phyloP scores from a whole-genome alignment of 208 protist genomes.

The Leishmania gerbilli region DNA sequence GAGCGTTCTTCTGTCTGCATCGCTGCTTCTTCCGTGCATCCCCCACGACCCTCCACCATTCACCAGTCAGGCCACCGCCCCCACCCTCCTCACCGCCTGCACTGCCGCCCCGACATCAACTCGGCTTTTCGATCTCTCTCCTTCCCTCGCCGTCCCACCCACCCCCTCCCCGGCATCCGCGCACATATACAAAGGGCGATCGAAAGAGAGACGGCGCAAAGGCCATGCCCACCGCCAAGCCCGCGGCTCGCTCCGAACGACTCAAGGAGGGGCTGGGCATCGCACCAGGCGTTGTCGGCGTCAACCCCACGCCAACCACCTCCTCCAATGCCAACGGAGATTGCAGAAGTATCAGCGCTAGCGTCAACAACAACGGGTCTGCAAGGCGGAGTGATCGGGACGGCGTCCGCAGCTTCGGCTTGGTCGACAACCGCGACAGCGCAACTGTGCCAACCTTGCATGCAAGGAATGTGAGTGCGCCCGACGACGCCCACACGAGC shows the following conservation, averaged over 20 bases:
- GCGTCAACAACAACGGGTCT: neutral
- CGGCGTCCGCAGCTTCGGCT: neutral
- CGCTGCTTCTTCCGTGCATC: neutral
- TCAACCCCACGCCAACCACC: neutral
- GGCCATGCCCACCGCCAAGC: slow-evolving; percentile 15
- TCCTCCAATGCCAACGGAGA: neutral
- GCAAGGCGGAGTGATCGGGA: neutral
- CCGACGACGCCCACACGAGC: neutral
- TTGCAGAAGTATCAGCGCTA: neutral
- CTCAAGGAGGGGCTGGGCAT: neutral
- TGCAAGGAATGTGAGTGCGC: neutral
- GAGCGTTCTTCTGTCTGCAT: neutral
- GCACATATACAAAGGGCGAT: neutral
- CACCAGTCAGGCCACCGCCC: too few species aligned
- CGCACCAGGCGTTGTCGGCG: neutral
- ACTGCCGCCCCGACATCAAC: too few species aligned
- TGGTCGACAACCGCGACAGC: neutral
- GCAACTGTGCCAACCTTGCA: neutral
- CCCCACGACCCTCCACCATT: too few species aligned
- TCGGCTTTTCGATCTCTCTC: neutral
- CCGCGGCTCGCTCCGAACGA: slow-evolving; percentile 13
- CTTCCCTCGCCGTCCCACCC: neutral
- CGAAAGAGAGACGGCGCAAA: neutral
- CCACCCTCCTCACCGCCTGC: too few species aligned
- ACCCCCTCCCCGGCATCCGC: neutral